Evolutionary conservation across 768 basidiomycete species (phyloP).

Genomic region (Trametes sanguinea): DNA sequence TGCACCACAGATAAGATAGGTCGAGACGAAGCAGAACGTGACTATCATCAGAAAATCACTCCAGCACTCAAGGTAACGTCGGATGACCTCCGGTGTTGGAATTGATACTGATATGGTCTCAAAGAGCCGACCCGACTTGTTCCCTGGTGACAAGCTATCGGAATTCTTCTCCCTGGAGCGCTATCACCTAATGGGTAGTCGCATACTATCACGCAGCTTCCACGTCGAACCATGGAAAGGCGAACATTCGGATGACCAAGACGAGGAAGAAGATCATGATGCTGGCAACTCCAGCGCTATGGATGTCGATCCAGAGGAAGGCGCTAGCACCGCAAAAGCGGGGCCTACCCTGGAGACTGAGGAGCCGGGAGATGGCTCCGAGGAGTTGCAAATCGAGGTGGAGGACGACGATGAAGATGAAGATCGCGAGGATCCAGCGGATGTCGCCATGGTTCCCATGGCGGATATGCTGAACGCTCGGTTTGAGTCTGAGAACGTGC

Average conservation of each 20-base stretch:
- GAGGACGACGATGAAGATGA: conserved; percentile 38
- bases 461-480: conserved; percentile 96
- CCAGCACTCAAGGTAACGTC: conserved; percentile 66
- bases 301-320: conserved; percentile 34
- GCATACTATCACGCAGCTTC: conserved; percentile 92
- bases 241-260: conserved; percentile 27
- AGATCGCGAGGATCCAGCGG: conserved; percentile 55
- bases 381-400: conserved; percentile 12
- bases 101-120: conserved; percentile 3
- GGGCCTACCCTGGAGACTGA: conserved; percentile 36
- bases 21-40: conserved; percentile 74
- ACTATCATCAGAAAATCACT: conserved; percentile 64
- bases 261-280: conserved; percentile 39
- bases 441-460: conserved; percentile 92
- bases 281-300: conserved; percentile 37
- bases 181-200: conserved; percentile 89
- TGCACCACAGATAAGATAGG: conserved; percentile 75
- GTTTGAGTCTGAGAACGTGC: conserved; percentile 81
- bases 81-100: background rate
- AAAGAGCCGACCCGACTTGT: conserved; percentile 75
- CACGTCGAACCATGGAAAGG: conserved; percentile 64
- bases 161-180: conserved; percentile 64
- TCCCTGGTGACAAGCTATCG: conserved; percentile 49
- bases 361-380: conserved; percentile 2
- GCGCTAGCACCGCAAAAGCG: conserved; percentile 40